These are phyloP conservation scores for Hypsizygus ulmarius DNA, from an alignment of 1,284 basidiomycete genomes.

Conservation along the genomic window DNA sequence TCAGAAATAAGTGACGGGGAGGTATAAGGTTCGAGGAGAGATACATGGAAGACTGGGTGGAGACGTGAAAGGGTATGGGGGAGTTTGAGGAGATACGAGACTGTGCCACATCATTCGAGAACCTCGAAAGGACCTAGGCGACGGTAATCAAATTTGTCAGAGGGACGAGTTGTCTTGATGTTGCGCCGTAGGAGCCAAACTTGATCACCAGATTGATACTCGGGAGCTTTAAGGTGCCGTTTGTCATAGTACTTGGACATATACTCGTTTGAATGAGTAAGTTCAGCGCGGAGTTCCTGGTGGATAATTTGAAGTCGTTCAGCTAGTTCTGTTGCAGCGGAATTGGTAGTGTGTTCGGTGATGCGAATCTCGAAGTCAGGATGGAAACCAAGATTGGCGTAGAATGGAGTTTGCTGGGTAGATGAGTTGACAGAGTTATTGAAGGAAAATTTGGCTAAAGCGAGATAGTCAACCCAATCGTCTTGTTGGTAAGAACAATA, in stretches of 20 bases:
- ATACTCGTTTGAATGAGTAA: constrained; percentile 25
- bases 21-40: constrained; percentile 25
- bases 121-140: constrained; percentile 38
- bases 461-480: constrained; percentile 43
- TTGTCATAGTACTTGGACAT: constrained; percentile 27
- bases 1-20: background rate
- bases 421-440: constrained; percentile 39
- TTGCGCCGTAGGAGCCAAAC: constrained; percentile 35
- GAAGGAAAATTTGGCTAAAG: constrained; percentile 43
- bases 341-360: constrained; percentile 20
- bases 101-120: constrained; percentile 19
- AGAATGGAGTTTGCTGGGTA: constrained; percentile 40
- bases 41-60: constrained; percentile 41
- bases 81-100: constrained; percentile 30
- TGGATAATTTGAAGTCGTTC: constrained; percentile 2
- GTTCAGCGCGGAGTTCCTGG: constrained; percentile 24
- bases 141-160: constrained; percentile 37
- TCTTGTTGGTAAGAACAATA: constrained; percentile 41
- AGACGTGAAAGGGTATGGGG: constrained; percentile 30
- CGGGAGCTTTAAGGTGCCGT: constrained; percentile 22
- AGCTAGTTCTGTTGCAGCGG: constrained; percentile 23
- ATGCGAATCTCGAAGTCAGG: constrained; percentile 26
- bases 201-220: constrained; percentile 30
- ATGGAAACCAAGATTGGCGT: constrained; percentile 35
- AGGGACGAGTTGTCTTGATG: constrained; percentile 36